Evolutionary conservation across 2,329 filamentous ascomycete genomes (phyloP), one percentile per base, ranked within the genome.

Genomic region (Coniochaeta sp.): DNA sequence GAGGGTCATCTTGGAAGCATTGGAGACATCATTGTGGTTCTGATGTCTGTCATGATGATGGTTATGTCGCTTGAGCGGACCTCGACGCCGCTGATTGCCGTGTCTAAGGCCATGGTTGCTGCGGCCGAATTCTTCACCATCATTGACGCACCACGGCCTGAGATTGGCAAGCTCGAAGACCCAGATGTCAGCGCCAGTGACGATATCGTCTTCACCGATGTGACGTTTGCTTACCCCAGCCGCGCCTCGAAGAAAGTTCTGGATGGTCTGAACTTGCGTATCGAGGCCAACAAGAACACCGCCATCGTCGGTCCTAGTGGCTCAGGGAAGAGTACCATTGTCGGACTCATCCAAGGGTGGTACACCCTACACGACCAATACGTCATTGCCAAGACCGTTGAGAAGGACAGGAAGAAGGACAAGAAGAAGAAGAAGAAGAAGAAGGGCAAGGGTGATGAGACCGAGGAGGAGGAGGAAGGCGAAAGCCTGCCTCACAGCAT

Each of bases 281-380:
- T 91, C 60, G 77, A 82, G 62, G 78, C 82, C 8, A 86, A 87
- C 22, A 88, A 89, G 67, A 81, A 87, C 1, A 90, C 88, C 0
- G 89, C 89, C 1, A 87, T 92, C 19, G 89, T 92, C 22, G 89
- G 89, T 0, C 83, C 87, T 0, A 89, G 86, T 2, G 89, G 89
- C 0, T 86, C 82, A 5, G 89, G 89, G 0, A 93, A 92, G 70
- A 89, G 85, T 58, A 92, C 89, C 0, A 84, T 91, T 28, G 83
- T 91, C 0, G 87, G 86, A 0, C 73, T 92, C 2, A 76, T 91
- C 3, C 85, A 91, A 68, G 77, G 88, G 34, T 91, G 88, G 87
- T 91, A 91, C 68, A 82, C 84, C 1, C 75, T 88, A 0, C 75
- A 80, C 38, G 76, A 81, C 6, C 79, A 85, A 62, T 73, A 80